Evolutionary conservation across 257 asterid species (phyloP).

Genomic region (Perilla frutescens): DNA sequence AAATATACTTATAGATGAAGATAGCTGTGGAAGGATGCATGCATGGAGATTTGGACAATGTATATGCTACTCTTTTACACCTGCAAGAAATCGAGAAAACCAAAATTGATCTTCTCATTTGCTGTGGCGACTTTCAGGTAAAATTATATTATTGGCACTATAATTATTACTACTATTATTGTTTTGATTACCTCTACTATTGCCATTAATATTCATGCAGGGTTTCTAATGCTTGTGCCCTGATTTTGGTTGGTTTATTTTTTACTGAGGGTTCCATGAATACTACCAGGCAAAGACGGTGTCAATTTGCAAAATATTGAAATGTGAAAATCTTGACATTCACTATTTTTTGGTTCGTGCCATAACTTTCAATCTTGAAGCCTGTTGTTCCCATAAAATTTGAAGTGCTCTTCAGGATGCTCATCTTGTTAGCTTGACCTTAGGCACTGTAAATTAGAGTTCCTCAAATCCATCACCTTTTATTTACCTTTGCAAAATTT

Average conservation of each 20-base stretch:
- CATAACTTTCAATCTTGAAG: no score
- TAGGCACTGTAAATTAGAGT: no score
- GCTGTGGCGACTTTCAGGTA: slow-evolving; percentile 99
- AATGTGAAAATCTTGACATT: slow-evolving; percentile 3
- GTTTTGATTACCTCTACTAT: not conserved
- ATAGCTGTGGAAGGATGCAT: slow-evolving; percentile 98
- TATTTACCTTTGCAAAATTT: no score
- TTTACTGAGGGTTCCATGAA: not conserved
- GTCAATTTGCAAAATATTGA: not conserved
- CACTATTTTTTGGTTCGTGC: not conserved
- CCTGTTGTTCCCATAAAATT: no score
- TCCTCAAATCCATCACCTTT: no score
- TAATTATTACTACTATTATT: not conserved
- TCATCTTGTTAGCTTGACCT: no score
- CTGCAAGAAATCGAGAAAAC: slow-evolving; percentile 74
- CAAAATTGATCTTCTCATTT: slow-evolving; percentile 87
- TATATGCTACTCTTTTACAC: slow-evolving; percentile 75
- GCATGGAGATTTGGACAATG: slow-evolving; percentile 96
- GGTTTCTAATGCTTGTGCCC: not conserved
- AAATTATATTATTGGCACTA: not conserved
- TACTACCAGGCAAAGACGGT: not conserved
- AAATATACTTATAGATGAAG: slow-evolving; percentile 59
- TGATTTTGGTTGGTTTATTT: not conserved
- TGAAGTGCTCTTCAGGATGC: no score
- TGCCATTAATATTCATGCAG: not conserved